Evolutionary conservation across 805 yeast genomes (phyloP).

Genomic region (Myxozyma melibiosi): DNA sequence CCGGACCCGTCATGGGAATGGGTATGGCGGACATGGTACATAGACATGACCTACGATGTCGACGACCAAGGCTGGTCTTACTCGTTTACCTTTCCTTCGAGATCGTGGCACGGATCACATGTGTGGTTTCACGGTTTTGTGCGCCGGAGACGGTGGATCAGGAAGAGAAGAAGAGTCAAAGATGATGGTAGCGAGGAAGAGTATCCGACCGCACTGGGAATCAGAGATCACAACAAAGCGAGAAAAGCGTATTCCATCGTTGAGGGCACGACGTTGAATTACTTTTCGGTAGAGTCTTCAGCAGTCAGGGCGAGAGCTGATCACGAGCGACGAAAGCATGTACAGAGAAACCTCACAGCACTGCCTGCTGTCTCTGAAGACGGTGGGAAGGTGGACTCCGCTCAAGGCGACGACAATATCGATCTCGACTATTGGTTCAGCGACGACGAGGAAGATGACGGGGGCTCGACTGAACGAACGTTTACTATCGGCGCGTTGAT

Average conservation of each 20-base stretch:
- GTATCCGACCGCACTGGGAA: not conserved
- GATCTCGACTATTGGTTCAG: slow-evolving; percentile 4
- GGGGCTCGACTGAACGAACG: not conserved
- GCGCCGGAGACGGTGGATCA: slow-evolving; percentile 67
- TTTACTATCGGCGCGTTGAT: slow-evolving; percentile 15
- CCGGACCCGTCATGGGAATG: slow-evolving; percentile 68
- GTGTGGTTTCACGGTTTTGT: slow-evolving; percentile 61
- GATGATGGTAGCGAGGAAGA: not conserved
- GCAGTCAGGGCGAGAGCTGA: not conserved
- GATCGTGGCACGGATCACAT: slow-evolving; percentile 63
- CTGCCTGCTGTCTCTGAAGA: not conserved
- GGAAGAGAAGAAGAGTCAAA: slow-evolving; percentile 38
- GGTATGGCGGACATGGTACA: slow-evolving; percentile 73
- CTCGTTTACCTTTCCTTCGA: slow-evolving; percentile 52
- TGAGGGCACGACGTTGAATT: slow-evolving; percentile 14
- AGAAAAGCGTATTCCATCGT: slow-evolving; percentile 9
- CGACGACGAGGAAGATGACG: slow-evolving; percentile 7
- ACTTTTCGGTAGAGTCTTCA: slow-evolving; percentile 21
- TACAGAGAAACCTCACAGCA: not conserved
- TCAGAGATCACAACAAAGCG: not conserved
- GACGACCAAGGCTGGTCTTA: slow-evolving; percentile 89
- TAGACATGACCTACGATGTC: slow-evolving; percentile 66
- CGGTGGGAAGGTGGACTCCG: not conserved
- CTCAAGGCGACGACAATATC: not conserved
- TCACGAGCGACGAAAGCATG: not conserved